These are phyloP conservation scores for Berberis thunbergii DNA, from an alignment of 164 flowering plant genomes.

Conservation along the genomic window DNA sequence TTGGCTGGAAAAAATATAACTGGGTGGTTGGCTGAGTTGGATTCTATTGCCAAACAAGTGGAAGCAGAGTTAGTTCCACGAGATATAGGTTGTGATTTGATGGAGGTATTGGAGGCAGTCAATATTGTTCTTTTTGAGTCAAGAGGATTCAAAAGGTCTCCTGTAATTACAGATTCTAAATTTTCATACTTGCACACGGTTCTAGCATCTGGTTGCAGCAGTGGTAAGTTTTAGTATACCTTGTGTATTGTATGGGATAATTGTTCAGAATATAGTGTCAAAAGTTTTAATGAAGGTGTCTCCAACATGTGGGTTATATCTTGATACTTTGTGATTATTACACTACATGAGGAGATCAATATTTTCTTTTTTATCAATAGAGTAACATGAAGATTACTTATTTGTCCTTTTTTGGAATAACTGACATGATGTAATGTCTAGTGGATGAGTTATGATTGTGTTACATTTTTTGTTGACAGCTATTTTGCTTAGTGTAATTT, in stretches of 20 bases:
- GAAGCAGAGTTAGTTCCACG: constrained; percentile 55
- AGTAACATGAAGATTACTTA: no score
- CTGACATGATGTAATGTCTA: no score
- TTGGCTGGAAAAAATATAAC: constrained; percentile 46
- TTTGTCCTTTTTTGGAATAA: no score
- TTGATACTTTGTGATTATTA: no score
- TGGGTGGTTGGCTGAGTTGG: constrained; percentile 54
- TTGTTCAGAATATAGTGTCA: no score
- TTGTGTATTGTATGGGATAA: no score
- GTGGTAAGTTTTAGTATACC: constrained; percentile 26
- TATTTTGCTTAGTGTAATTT: constrained; percentile 54
- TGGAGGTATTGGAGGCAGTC: constrained; percentile 55
- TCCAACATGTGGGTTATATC: no score
- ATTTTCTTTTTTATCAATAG: no score
- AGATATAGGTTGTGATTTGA: constrained; percentile 60
- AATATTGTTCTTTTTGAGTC: constrained; percentile 47
- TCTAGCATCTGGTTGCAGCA: constrained; percentile 43
- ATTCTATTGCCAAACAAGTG: constrained; percentile 50
- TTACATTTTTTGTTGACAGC: constrained; percentile 24
- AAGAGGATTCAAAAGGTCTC: constrained; percentile 48
- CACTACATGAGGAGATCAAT: no score
- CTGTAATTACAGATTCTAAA: constrained; percentile 44
- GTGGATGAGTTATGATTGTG: not conserved
- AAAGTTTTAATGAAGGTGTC: no score
- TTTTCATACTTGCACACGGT: constrained; percentile 54